Conservation (phyloP, 257 asterid species). For the Thymus quinquecostatus region DNA sequence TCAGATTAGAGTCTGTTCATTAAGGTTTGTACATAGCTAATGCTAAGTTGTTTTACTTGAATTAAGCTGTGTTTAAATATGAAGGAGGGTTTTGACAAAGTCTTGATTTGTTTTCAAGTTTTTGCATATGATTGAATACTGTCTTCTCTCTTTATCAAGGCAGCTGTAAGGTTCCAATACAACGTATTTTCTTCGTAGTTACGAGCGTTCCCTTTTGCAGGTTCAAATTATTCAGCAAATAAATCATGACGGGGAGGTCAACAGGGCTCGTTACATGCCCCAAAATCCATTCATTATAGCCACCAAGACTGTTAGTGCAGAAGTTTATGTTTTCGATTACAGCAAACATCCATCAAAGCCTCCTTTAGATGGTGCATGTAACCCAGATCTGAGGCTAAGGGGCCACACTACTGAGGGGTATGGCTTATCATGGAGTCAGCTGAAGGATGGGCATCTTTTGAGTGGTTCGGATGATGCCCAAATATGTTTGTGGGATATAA, state of each 20-base stretch:
- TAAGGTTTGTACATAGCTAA: neutral
- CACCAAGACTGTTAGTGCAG: slow-evolving; percentile 90
- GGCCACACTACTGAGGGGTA: slow-evolving; percentile 95
- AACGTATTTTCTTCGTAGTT: neutral
- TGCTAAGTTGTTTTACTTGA: neutral
- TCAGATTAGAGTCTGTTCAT: neutral
- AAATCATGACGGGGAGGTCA: slow-evolving; percentile 95
- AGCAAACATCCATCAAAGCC: slow-evolving; percentile 98
- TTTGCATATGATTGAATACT: neutral
- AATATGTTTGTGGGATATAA: slow-evolving; percentile 94
- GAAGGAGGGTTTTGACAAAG: neutral
- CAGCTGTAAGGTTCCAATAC: neutral
- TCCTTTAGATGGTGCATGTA: slow-evolving; percentile 83
- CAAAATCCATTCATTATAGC: slow-evolving; percentile 86
- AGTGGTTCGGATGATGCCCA: slow-evolving; percentile 98
- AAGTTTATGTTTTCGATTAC: slow-evolving; percentile 88
- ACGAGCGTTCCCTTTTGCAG: slow-evolving; percentile 43
- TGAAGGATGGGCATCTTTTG: slow-evolving; percentile 81
- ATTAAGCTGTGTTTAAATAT: neutral
- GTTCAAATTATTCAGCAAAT: slow-evolving; percentile 97
- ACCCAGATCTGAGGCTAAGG: slow-evolving; percentile 90
- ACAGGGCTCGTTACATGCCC: slow-evolving; percentile 97
- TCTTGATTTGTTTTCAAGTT: neutral
- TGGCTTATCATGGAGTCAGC: slow-evolving; percentile 93
- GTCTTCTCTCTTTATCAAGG: neutral